phyloP scores from a whole-genome alignment of 495 filamentous ascomycete genomes.

The Neurospora sp. region DNA sequence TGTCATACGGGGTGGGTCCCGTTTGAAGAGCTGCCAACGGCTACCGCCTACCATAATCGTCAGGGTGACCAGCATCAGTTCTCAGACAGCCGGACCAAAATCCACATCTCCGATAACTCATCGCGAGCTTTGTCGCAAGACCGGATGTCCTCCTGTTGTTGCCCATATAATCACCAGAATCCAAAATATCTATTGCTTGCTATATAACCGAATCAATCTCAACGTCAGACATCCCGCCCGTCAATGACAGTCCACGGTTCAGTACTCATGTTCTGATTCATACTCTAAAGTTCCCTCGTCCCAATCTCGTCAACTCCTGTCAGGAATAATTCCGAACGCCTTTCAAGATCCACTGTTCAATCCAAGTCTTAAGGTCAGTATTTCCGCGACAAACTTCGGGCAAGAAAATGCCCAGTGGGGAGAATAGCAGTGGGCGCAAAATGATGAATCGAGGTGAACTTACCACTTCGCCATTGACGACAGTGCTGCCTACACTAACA shows the following conservation, averaged over 20 bases:
- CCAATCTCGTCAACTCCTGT: neutral
- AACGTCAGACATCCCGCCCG: neutral
- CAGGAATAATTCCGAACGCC: slow-evolving; percentile 52
- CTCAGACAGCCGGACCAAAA: neutral
- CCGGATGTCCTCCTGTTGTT: neutral
- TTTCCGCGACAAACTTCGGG: neutral
- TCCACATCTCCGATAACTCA: neutral
- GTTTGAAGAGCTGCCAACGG: neutral
- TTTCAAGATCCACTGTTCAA: slow-evolving; percentile 52
- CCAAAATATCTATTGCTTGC: neutral
- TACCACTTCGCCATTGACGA: slow-evolving; percentile 74
- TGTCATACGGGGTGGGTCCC: neutral
- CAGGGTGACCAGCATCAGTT: neutral
- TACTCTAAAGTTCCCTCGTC: neutral
- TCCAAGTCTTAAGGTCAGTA: neutral
- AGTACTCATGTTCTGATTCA: neutral
- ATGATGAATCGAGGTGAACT: neutral
- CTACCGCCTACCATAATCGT: neutral
- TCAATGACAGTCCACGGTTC: neutral
- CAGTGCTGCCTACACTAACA: slow-evolving; percentile 54
- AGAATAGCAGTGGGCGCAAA: neutral
- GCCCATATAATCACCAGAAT: neutral
- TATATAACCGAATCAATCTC: neutral
- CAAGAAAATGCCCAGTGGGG: neutral
- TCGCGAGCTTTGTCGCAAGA: neutral